phyloP scores from a whole-genome alignment of 2,329 filamentous ascomycete genomes.

The Penicillium oxalicum region DNA sequence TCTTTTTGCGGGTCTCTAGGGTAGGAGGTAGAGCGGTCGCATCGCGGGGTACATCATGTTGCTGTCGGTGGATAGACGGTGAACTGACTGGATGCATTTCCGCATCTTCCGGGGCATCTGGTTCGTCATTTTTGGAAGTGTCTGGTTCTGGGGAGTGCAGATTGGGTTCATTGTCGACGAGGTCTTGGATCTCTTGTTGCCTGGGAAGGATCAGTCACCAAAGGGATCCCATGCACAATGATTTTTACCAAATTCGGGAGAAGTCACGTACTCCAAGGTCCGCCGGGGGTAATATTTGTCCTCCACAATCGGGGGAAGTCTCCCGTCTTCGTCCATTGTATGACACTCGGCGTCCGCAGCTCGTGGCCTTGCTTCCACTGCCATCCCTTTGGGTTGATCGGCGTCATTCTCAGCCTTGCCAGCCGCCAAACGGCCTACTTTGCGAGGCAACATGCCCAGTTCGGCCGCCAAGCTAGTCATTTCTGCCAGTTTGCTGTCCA shows the following conservation, averaged over 20 bases:
- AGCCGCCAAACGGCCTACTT: constrained; percentile 17
- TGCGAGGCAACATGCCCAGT: constrained; percentile 43
- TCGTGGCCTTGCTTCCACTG: constrained; percentile 13
- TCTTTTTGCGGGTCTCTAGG: constrained; percentile 29
- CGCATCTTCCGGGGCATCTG: constrained; percentile 8
- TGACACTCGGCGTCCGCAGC: constrained; percentile 12
- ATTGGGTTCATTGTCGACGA: constrained; percentile 22
- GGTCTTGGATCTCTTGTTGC: constrained; percentile 30
- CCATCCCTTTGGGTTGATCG: constrained; percentile 10
- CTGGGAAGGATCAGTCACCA: constrained; percentile 16
- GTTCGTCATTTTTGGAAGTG: constrained; percentile 3
- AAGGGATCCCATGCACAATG: not conserved
- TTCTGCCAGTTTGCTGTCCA: constrained; percentile 54
- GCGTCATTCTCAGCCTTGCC: constrained; percentile 10
- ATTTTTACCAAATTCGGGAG: not conserved
- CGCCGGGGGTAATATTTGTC: constrained; percentile 53
- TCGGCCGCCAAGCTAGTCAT: constrained; percentile 50
- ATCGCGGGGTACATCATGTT: constrained; percentile 12
- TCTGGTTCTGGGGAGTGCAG: constrained; percentile 22
- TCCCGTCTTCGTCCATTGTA: constrained; percentile 26
- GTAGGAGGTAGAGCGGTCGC: constrained; percentile 24
- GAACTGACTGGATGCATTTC: not conserved
- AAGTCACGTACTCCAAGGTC: constrained; percentile 45
- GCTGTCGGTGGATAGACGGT: not conserved
- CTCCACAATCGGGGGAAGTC: constrained; percentile 55